Evolutionary conservation across 768 basidiomycete species (phyloP).

Genomic region (Podaxis sp.): DNA sequence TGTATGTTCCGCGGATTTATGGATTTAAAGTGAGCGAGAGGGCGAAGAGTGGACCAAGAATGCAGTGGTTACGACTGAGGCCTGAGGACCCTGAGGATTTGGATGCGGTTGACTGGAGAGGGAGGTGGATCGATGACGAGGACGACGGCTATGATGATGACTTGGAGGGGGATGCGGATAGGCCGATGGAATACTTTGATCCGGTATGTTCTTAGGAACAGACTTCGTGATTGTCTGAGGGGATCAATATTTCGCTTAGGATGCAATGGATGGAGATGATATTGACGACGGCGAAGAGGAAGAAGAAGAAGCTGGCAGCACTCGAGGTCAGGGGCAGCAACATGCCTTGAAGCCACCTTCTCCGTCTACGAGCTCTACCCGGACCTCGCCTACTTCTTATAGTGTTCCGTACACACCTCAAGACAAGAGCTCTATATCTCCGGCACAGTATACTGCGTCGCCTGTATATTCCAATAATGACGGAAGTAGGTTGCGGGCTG

Average conservation of each 20-base stretch:
- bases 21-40: slow-evolving; percentile 97
- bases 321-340: slow-evolving; percentile 32
- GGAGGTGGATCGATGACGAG: slow-evolving; percentile 77
- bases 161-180: slow-evolving; percentile 63
- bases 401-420: slow-evolving; percentile 45
- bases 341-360: slow-evolving; percentile 34
- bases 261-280: slow-evolving; percentile 47
- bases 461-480: slow-evolving; percentile 26
- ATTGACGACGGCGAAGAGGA: slow-evolving; percentile 65
- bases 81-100: slow-evolving; percentile 80
- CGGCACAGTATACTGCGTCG: slow-evolving; percentile 22
- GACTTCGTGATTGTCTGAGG: not conserved
- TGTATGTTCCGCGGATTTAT: slow-evolving; percentile 92
- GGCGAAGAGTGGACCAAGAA: slow-evolving; percentile 91
- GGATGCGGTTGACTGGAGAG: slow-evolving; percentile 87
- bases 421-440: slow-evolving; percentile 31
- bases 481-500: slow-evolving; percentile 20
- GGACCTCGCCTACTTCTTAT: slow-evolving; percentile 51
- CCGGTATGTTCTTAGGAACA: slow-evolving; percentile 45
- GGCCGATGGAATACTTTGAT: slow-evolving; percentile 87
- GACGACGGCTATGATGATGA: slow-evolving; percentile 64
- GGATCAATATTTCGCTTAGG: slow-evolving; percentile 32
- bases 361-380: slow-evolving; percentile 42
- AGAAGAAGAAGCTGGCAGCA: slow-evolving; percentile 52
- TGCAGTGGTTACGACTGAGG: slow-evolving; percentile 92